These are phyloP conservation scores for Biscogniauxia sp. DNA, from an alignment of 2,329 filamentous ascomycete species.

Conservation along the genomic window DNA sequence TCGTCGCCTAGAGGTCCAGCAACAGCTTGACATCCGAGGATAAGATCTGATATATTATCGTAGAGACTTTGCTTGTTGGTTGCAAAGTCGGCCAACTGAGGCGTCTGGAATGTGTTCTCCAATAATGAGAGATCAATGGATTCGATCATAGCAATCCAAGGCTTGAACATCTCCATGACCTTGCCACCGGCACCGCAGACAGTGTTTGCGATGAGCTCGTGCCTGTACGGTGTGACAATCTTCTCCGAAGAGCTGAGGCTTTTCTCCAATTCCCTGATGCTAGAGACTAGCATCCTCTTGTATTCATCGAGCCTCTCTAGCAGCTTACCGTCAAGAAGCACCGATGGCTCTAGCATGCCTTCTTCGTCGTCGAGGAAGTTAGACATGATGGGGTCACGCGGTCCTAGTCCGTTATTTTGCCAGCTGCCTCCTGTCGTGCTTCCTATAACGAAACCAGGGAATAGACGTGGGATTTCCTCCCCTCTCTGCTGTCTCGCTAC, in stretches of 20 bases:
- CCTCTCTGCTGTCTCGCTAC: slow-evolving; percentile 90
- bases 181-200: slow-evolving; percentile 76
- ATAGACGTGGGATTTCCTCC: slow-evolving; percentile 87
- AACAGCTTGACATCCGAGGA: slow-evolving; percentile 87
- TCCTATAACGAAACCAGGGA: slow-evolving; percentile 89
- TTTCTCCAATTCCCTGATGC: slow-evolving; percentile 84
- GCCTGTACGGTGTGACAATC: slow-evolving; percentile 73
- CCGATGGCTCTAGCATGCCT: slow-evolving; percentile 65
- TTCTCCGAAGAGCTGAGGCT: slow-evolving; percentile 75
- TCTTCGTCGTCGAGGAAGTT: slow-evolving; percentile 87
- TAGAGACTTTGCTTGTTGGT: slow-evolving; percentile 91
- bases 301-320: slow-evolving; percentile 83
- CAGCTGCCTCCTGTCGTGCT: slow-evolving; percentile 83
- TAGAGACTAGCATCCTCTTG: slow-evolving; percentile 80
- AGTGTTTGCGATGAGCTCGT: slow-evolving; percentile 77
- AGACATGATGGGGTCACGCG: slow-evolving; percentile 70
- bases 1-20: slow-evolving; percentile 89
- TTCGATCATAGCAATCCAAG: slow-evolving; percentile 87
- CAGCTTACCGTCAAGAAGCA: slow-evolving; percentile 71
- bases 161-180: slow-evolving; percentile 83
- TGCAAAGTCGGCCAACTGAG: slow-evolving; percentile 82
- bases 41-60: slow-evolving; percentile 85
- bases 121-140: slow-evolving; percentile 85
- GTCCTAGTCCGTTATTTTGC: slow-evolving; percentile 68
- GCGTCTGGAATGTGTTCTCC: slow-evolving; percentile 75